Conservation (phyloP, 768 basidiomycete species). For the Boletus bicolor region DNA sequence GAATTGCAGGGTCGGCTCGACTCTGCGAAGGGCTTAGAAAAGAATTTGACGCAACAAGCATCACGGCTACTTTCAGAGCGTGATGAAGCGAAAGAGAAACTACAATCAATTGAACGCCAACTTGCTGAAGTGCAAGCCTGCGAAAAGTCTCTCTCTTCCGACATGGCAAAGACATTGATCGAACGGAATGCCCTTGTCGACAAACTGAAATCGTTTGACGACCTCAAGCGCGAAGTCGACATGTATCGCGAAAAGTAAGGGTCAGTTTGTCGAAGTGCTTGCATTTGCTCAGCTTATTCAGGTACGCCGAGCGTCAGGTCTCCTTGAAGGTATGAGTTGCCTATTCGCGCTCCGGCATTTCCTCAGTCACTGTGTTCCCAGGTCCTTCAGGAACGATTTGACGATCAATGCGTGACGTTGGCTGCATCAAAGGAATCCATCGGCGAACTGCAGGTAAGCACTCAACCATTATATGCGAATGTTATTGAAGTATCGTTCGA, state of each 20-base stretch:
- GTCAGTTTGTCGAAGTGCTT: neutral
- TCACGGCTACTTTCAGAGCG: constrained; percentile 26
- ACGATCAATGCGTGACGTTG: constrained; percentile 52
- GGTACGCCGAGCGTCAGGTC: constrained; percentile 19
- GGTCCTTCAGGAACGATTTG: constrained; percentile 57
- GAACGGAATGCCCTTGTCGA: constrained; percentile 22
- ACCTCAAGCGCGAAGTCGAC: constrained; percentile 18
- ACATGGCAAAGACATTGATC: constrained; percentile 13
- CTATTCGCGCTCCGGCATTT: neutral
- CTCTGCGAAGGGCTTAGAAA: constrained; percentile 22
- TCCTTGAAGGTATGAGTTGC: constrained; percentile 22
- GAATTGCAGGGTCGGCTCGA: constrained; percentile 30
- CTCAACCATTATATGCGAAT: neutral
- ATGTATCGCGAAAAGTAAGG: constrained; percentile 27
- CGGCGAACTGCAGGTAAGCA: constrained; percentile 47
- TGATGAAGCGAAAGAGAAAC: constrained; percentile 19
- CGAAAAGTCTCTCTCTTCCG: constrained; percentile 17
- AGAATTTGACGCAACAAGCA: constrained; percentile 23
- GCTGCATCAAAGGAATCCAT: constrained; percentile 52
- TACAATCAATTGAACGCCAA: constrained; percentile 13
- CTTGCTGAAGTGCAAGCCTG: constrained; percentile 16
- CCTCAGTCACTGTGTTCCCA: constrained; percentile 16
- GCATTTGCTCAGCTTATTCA: constrained; percentile 4
- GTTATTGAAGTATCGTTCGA: neutral
- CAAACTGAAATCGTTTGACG: constrained; percentile 20